phyloP scores from a whole-genome alignment of 371 early-diverging fungal genomes.

The Lichtheimia corymbifera region DNA sequence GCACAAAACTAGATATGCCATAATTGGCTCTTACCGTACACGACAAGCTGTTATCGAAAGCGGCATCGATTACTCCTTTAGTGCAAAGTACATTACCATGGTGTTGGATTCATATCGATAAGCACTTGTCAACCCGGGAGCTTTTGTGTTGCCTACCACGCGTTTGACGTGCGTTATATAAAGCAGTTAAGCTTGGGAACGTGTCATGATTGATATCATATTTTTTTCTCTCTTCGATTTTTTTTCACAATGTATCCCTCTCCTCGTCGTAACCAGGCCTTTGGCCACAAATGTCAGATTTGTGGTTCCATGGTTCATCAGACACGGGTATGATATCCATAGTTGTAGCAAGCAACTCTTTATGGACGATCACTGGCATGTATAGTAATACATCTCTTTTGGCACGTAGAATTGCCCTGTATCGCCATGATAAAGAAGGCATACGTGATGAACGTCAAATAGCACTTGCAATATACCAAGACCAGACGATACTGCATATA shows the following conservation, averaged over 20 bases:
- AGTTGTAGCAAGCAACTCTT: neutral
- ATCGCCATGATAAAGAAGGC: slow-evolving; percentile 2
- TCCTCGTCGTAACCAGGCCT: neutral
- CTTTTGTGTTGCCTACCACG: neutral
- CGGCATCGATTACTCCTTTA: neutral
- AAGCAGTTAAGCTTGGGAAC: neutral
- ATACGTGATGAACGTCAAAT: neutral
- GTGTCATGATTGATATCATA: neutral
- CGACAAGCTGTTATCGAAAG: no score
- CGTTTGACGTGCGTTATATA: neutral
- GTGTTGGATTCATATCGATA: slow-evolving; percentile 2
- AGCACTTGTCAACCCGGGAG: neutral
- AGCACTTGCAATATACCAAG: neutral
- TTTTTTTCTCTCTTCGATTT: neutral
- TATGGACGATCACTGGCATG: neutral
- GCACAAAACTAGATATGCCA: no score
- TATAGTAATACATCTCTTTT: neutral
- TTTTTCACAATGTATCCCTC: neutral
- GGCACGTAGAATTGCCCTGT: slow-evolving; percentile 11
- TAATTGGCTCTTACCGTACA: no score
- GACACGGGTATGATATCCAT: slow-evolving; percentile 6
- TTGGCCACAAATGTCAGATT: slow-evolving; percentile 6
- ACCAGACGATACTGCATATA: neutral
- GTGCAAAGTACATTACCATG: neutral
- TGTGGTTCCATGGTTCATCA: slow-evolving; percentile 12